These are phyloP conservation scores for Echium plantagineum DNA, from an alignment of 257 asterid species.

Conservation along the genomic window DNA sequence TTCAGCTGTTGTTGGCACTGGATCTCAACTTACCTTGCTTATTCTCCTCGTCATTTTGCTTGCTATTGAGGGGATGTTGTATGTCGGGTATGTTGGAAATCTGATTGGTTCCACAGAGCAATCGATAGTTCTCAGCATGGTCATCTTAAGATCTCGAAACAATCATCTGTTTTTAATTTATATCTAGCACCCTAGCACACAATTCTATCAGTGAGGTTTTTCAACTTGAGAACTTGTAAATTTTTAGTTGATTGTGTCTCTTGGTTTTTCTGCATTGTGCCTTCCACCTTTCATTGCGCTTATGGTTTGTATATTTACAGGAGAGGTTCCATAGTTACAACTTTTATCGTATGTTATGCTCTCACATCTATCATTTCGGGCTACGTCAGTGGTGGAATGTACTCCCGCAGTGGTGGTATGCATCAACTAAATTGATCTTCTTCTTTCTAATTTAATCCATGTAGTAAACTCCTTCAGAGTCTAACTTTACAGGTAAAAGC, in stretches of 20 bases:
- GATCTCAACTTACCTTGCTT: constrained; percentile 47
- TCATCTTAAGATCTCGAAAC: neutral
- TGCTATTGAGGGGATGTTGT: constrained; percentile 52
- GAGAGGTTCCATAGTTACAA: constrained; percentile 54
- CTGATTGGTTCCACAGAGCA: neutral
- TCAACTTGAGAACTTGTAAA: neutral
- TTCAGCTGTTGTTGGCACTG: constrained; percentile 55
- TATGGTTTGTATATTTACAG: constrained; percentile 16
- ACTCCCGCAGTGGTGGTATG: constrained; percentile 61
- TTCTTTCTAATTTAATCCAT: neutral
- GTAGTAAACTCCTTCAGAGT: neutral
- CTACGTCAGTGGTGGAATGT: constrained; percentile 56
- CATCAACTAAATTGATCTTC: neutral
- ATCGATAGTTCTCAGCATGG: neutral
- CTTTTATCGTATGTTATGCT: constrained; percentile 52
- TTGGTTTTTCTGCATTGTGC: constrained; percentile 4
- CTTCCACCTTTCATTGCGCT: constrained; percentile 3
- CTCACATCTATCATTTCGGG: constrained; percentile 57
- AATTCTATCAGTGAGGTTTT: neutral
- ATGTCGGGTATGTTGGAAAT: constrained; percentile 41
- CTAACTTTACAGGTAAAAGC: constrained; percentile 34
- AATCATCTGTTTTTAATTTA: neutral
- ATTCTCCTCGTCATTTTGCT: constrained; percentile 45
- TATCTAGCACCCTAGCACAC: too few relatives aligned
- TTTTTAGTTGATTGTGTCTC: neutral